Percentiles rank a stretch among this genome's conserved stretches.
phyloP scores from a whole-genome alignment of 2,329 filamentous ascomycete species.

The Fusarium keratoplasticum region DNA sequence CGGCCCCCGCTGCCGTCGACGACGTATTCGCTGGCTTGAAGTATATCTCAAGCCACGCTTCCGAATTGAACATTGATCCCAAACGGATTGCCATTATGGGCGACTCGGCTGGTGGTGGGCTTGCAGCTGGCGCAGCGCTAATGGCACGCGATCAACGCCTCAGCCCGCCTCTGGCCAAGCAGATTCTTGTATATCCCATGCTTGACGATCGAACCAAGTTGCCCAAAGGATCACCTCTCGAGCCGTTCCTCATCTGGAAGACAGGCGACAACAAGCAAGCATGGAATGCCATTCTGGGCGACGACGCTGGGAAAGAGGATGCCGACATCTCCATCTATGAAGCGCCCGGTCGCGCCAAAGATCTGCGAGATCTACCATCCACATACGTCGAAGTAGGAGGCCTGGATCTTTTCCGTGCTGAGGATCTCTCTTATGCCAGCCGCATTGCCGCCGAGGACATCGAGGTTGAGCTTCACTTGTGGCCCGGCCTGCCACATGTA shows the following conservation, averaged over 20 bases:
- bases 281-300: neutral
- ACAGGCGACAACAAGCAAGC: neutral
- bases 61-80: slow-evolving; percentile 33
- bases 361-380: neutral
- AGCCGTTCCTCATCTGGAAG: slow-evolving; percentile 1
- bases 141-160: slow-evolving; percentile 51
- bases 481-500: neutral
- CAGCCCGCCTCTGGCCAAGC: slow-evolving; percentile 46
- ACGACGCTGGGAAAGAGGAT: neutral
- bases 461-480: neutral
- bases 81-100: slow-evolving; percentile 36
- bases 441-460: neutral
- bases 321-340: neutral
- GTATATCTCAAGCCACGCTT: slow-evolving; percentile 42
- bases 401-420: neutral
- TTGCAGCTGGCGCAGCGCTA: slow-evolving; percentile 48
- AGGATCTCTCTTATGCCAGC: neutral
- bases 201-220: slow-evolving; percentile 46
- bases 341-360: neutral
- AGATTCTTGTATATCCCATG: slow-evolving; percentile 51
- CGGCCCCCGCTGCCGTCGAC: slow-evolving; percentile 49
- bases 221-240: neutral
- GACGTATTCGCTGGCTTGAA: slow-evolving; percentile 50
- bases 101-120: slow-evolving; percentile 38
- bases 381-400: neutral